These are phyloP conservation scores for Ascochyta clinopodiicola DNA, from an alignment of 2,329 filamentous ascomycete genomes.

Conservation along the genomic window DNA sequence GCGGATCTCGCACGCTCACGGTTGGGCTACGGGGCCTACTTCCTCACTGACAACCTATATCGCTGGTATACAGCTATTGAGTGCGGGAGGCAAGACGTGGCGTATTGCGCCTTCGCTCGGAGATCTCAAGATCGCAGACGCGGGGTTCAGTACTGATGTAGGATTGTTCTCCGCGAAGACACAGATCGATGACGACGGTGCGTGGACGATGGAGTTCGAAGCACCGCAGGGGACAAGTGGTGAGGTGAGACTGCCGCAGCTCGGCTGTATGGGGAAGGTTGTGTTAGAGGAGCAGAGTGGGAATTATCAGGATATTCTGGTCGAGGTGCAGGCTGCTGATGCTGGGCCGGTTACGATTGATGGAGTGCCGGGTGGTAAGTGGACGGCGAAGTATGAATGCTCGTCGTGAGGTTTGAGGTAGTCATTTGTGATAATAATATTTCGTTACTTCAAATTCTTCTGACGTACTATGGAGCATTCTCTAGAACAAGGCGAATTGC, in stretches of 20 bases:
- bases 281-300: constrained; percentile 27
- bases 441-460: too few relatives aligned
- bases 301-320: constrained; percentile 22
- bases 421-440: not conserved
- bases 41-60: constrained; percentile 51
- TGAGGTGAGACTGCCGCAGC: constrained; percentile 32
- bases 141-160: constrained; percentile 47
- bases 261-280: constrained; percentile 28
- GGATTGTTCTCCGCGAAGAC: constrained; percentile 48
- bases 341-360: constrained; percentile 17
- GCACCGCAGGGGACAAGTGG: constrained; percentile 41
- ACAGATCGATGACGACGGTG: constrained; percentile 19
- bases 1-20: constrained; percentile 58
- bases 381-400: constrained; percentile 21
- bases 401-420: not conserved
- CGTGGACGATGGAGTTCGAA: constrained; percentile 36
- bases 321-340: constrained; percentile 21
- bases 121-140: constrained; percentile 45
- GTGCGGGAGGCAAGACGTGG: constrained; percentile 48
- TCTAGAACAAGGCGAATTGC: not conserved
- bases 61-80: constrained; percentile 51
- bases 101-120: constrained; percentile 46
- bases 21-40: constrained; percentile 60
- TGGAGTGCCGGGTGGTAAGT: constrained; percentile 32
- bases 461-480: not conserved